These are phyloP conservation scores for Kwoniella mangroviensis DNA, from an alignment of 768 basidiomycete genomes.

Conservation along the genomic window DNA sequence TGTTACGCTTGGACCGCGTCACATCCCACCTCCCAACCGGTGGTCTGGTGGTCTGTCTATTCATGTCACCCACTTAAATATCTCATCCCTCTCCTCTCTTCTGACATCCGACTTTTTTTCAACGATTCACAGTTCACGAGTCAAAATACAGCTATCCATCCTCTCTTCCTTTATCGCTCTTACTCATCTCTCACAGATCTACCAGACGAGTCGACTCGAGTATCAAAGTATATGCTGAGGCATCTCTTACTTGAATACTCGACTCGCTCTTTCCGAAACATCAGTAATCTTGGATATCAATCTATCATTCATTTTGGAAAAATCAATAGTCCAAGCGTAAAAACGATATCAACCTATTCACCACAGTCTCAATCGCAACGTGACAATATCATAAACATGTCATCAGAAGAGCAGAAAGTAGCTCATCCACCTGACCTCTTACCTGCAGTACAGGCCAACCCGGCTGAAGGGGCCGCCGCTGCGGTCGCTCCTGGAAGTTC, in stretches of 20 bases:
- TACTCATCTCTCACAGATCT: background rate
- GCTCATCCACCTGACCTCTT: slow-evolving; percentile 24
- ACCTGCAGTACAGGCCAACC: slow-evolving; percentile 32
- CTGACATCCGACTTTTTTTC: slow-evolving; percentile 13
- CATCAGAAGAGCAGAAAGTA: slow-evolving; percentile 25
- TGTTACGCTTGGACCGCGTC: slow-evolving; percentile 4
- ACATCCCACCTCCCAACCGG: slow-evolving; percentile 1
- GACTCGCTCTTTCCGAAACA: slow-evolving; percentile 15
- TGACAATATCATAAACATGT: slow-evolving; percentile 21
- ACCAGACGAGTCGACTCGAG: slow-evolving; percentile 14
- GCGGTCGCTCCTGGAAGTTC: slow-evolving; percentile 17
- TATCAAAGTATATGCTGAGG: slow-evolving; percentile 25
- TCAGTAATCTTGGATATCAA: background rate
- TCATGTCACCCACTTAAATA: slow-evolving; percentile 1
- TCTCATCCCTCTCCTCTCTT: background rate
- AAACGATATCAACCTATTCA: slow-evolving; percentile 3
- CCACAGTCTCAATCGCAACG: background rate
- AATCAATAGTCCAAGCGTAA: slow-evolving; percentile 3
- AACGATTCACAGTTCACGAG: background rate
- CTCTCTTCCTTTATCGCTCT: background rate
- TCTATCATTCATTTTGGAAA: background rate
- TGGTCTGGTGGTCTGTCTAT: background rate
- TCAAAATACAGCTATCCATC: background rate
- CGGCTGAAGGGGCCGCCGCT: slow-evolving; percentile 10
- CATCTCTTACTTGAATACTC: slow-evolving; percentile 12